Evolutionary conservation across 179 eudicot species (phyloP), one percentile per base, ranked within the genome.

Genomic region (Drosera spatulata): DNA sequence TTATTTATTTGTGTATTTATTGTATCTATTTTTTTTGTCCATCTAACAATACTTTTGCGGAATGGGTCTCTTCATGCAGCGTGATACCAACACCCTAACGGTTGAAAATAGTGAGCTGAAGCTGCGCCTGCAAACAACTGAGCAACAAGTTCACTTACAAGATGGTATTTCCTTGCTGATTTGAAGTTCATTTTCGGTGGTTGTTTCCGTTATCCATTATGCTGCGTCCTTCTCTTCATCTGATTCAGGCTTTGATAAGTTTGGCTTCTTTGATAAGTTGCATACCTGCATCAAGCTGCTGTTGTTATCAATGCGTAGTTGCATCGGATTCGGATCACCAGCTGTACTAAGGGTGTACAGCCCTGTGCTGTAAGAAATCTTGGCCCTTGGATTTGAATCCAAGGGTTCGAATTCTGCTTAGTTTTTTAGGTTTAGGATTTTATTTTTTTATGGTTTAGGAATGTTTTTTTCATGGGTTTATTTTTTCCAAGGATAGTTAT

Each of bases 61-160:
- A 33, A 54, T 60, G 49, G 22, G 39, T 71, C 39, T 38, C 15
- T 4, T 10, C 64, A 56, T 64, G 58, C 90, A 90, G 95, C 76
- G 93, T 70, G 97, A 87, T 75, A 82, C 97, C 65, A 87, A 74
- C 75, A 83, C 85, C 53, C 84, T 90, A 62, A 77, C 79, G 55
- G 78, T 93, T 69, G 95, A 85, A 77, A 90, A 90, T 71, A 85
- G 80, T 67, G 95, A 90, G 73, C 63, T 90, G 53, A 90, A 90
- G 72, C 70, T 87, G 62, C 87, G 83, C 55, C 62, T 90, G 76
- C 97, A 90, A 68, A 77, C 97, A 59, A 76, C 85, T 82, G 97
- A 90, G 75, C 97, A 87, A 75, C 97, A 90, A 72, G 89, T 81
- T 70, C 93, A 82, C 67, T 74, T 90, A 71, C 97, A 87, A 78